Evolutionary conservation across 1,284 basidiomycete genomes (phyloP).

Genomic region (Apiotrichum brassicae): DNA sequence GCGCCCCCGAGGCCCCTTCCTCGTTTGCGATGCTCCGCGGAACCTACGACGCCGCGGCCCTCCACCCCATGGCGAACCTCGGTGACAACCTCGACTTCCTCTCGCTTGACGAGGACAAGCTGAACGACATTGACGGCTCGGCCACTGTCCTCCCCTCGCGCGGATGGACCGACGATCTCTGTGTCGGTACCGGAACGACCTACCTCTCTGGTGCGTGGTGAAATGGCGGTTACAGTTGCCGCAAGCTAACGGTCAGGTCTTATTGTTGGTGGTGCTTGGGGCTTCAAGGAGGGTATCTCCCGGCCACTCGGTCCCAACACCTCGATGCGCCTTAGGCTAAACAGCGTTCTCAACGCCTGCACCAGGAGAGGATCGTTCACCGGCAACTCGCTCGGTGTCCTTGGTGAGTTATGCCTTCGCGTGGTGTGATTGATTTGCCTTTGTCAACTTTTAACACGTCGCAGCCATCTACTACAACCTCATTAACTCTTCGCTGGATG

Average conservation of each 20-base stretch:
- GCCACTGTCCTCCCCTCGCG: constrained; percentile 81
- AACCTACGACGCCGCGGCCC: constrained; percentile 77
- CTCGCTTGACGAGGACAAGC: constrained; percentile 87
- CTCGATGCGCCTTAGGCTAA: constrained; percentile 83
- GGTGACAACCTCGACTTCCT: constrained; percentile 81
- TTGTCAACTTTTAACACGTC: no score
- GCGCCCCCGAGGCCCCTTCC: constrained; percentile 47
- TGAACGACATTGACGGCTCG: constrained; percentile 75
- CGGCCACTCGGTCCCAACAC: constrained; percentile 62
- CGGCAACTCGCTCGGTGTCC: constrained; percentile 95
- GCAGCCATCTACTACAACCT: constrained; percentile 96
- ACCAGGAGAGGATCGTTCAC: constrained; percentile 95
- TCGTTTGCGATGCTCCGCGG: constrained; percentile 76
- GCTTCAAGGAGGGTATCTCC: constrained; percentile 85
- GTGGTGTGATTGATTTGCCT: background rate
- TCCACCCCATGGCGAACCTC: constrained; percentile 83
- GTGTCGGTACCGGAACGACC: constrained; percentile 98
- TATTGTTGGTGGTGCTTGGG: constrained; percentile 88
- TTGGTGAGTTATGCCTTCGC: constrained; percentile 57
- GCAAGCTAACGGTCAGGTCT: constrained; percentile 64
- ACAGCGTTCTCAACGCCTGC: constrained; percentile 92
- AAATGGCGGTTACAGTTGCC: constrained; percentile 51
- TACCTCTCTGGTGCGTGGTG: constrained; percentile 83
- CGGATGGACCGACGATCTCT: constrained; percentile 98
- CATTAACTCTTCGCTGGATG: constrained; percentile 89